phyloP scores from a whole-genome alignment of 805 yeast genomes.

The Kazachstania taianensis region DNA sequence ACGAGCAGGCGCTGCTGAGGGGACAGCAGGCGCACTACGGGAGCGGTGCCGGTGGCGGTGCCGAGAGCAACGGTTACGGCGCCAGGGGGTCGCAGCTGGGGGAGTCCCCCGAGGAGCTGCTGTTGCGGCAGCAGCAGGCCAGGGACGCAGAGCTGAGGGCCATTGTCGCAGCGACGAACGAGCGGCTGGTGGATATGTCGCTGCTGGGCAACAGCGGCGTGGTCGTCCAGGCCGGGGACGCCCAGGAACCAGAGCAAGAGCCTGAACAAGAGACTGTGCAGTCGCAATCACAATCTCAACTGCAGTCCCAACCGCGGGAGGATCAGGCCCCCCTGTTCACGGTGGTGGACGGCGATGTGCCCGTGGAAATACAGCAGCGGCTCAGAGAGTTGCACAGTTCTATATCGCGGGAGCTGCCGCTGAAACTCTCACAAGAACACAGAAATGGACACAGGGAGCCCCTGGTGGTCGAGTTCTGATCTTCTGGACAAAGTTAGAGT shows the following conservation, averaged over 20 bases:
- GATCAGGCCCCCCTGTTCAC: no score
- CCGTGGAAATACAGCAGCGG: no score
- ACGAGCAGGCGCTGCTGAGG: slow-evolving; percentile 22
- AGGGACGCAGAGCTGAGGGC: slow-evolving; percentile 24
- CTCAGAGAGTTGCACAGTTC: no score
- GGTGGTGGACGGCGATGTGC: no score
- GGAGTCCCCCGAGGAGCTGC: slow-evolving; percentile 17
- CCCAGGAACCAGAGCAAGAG: slow-evolving; percentile 28
- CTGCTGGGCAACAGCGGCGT: slow-evolving; percentile 30
- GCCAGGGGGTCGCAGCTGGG: slow-evolving; percentile 10
- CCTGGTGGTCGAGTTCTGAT: no score
- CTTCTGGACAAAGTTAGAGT: no score
- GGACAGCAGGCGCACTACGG: slow-evolving; percentile 22
- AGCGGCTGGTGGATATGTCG: slow-evolving; percentile 28
- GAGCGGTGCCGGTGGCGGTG: no score
- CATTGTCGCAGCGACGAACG: slow-evolving; percentile 27
- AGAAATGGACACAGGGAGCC: no score
- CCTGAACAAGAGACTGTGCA: background rate
- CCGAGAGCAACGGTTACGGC: background rate
- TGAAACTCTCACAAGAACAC: no score
- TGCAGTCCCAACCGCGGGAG: no score
- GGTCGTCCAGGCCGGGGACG: slow-evolving; percentile 17
- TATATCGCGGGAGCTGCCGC: no score
- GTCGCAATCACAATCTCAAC: background rate
- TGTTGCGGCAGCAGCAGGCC: slow-evolving; percentile 13